Evolutionary conservation across 1,284 basidiomycete species (phyloP), one percentile per base, ranked within the genome.

Genomic region (Puccinia triticina): DNA sequence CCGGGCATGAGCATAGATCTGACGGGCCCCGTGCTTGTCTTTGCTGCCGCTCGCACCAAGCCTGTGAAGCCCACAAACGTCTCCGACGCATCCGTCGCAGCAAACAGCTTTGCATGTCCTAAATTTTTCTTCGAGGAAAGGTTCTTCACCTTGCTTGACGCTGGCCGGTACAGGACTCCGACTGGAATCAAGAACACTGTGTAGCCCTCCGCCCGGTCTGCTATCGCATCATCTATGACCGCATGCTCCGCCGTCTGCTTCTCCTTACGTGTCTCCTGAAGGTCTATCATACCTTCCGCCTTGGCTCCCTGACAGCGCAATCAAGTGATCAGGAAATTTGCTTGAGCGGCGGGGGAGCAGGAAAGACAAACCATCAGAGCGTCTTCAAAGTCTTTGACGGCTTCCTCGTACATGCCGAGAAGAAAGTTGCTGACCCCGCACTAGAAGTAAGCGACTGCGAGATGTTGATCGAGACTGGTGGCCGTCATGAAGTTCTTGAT

Each of bases 391-490:
- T 95, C 93, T 72, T 90, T 90, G 86, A 90, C 89, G 1, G 94
- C 93, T 57, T 91, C 87, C 37, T 93, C 91, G 86, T 92, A 95
- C 37, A 91, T 90, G n/a, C 89, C 90, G 29, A 96, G 89, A 72
- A 96, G 89, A 87, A 95, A 95, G 86, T 94, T 93, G 83, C 92
- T 93, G n/a, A 95, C 93, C 53, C 94, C 94, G 84, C 91, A 92
- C 87, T 93, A 92, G 86, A 94, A 94, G 87, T 94, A 92, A 89
- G 92, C 94, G 81, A 96, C 92, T 69, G 94, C 93, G 81, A 96
- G 90, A 87, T 93, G 95, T 84, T 91, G 89, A 87, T 96, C 94
- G 69, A 94, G 89, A 82, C 88, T 88, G 2, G 91, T 92, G 10
- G 94, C 94, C 61, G 91, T 90, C 40, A 90, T 89, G 87, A 94